Evolutionary conservation across 352 stramenopile species (phyloP), one percentile per base, ranked within the genome.

Genomic region (Phytophthora nicotianae): DNA sequence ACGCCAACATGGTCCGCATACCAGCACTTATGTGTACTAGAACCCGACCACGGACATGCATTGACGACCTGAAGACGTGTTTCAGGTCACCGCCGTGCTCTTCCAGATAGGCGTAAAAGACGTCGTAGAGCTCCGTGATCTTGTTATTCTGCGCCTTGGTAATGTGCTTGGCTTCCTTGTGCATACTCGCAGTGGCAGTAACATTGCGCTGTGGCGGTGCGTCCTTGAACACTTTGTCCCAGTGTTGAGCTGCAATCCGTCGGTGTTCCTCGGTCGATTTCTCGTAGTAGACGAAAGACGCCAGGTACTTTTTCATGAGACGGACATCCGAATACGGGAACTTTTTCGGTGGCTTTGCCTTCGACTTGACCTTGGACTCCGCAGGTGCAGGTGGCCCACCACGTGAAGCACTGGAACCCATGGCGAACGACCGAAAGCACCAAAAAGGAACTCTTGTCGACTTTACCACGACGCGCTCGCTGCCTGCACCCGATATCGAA

Each of bases 1-100:
- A 63, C 5, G 61, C 55, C 10, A 87, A 48, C 65, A 87, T 67
- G 0, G 64, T 77, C n/a, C 75, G 72, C 66, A 85, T 83, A 21
- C 75, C 78, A n/a, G 63, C 62, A 38, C 72, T 82, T 48, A 85
- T 85, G 40, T 88, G 75, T 2, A 85, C 62, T 0, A 88, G 73
- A 14, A 83, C 78, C 13, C 67, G 67, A 21, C 76, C 69, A 16
- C 73, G 67, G 4, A 83, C 50, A 24, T 85, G 73, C 61, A 82
- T 79, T 3, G 78, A 88, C 14, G 74, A 83, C 0, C 75, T 66
- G 49, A 83, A 88, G 14, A 88, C 62, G 16, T 76, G 68, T 43
- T 80, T 72, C 2, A 88, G 60, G 50, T 88, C 78, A 4, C 75
- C 72, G 4, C 72, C 71, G 46, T 80, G 40, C 17, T 80, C 58